phyloP scores from a whole-genome alignment of 2,329 filamentous ascomycete species.

The Clonostachys rosea region DNA sequence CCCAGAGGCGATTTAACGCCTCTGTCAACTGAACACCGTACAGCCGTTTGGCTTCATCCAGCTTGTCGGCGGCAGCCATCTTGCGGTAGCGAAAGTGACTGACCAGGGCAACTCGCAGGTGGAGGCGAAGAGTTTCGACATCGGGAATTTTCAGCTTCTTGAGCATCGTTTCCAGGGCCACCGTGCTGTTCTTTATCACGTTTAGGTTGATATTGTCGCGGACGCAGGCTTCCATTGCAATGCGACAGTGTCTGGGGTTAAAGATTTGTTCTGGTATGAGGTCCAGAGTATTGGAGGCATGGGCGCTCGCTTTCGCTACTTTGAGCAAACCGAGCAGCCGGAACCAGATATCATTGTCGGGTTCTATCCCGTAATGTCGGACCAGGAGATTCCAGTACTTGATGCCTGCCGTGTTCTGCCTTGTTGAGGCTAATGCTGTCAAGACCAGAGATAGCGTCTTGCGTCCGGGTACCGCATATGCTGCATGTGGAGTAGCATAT shows the following conservation, averaged over 20 bases:
- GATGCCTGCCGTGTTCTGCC: slow-evolving; percentile 56
- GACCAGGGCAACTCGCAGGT: slow-evolving; percentile 50
- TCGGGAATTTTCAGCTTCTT: slow-evolving; percentile 37
- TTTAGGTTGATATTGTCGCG: slow-evolving; percentile 74
- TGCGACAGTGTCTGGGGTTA: slow-evolving; percentile 54
- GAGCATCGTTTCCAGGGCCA: slow-evolving; percentile 62
- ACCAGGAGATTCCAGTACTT: slow-evolving; percentile 78
- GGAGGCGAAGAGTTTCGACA: slow-evolving; percentile 43
- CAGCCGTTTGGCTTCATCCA: slow-evolving; percentile 26
- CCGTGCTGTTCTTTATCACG: slow-evolving; percentile 58
- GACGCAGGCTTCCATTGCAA: slow-evolving; percentile 70
- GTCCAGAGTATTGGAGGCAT: slow-evolving; percentile 54
- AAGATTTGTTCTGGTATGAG: slow-evolving; percentile 42
- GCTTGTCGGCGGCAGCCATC: slow-evolving; percentile 19
- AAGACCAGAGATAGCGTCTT: slow-evolving; percentile 68
- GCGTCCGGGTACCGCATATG: slow-evolving; percentile 36
- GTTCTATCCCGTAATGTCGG: slow-evolving; percentile 52
- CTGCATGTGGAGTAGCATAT: not conserved
- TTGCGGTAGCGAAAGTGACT: slow-evolving; percentile 33
- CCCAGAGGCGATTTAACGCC: slow-evolving; percentile 47
- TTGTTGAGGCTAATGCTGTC: slow-evolving; percentile 55
- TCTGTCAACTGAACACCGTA: slow-evolving; percentile 45
- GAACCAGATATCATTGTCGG: slow-evolving; percentile 69
- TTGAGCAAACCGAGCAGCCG: slow-evolving; percentile 65
- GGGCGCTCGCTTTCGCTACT: slow-evolving; percentile 58